A percentile compares a stretch with the other conserved stretches of the same genome.
These are phyloP conservation scores for Kwoniella sp. DNA, from an alignment of 768 basidiomycete genomes.

Conservation along the genomic window DNA sequence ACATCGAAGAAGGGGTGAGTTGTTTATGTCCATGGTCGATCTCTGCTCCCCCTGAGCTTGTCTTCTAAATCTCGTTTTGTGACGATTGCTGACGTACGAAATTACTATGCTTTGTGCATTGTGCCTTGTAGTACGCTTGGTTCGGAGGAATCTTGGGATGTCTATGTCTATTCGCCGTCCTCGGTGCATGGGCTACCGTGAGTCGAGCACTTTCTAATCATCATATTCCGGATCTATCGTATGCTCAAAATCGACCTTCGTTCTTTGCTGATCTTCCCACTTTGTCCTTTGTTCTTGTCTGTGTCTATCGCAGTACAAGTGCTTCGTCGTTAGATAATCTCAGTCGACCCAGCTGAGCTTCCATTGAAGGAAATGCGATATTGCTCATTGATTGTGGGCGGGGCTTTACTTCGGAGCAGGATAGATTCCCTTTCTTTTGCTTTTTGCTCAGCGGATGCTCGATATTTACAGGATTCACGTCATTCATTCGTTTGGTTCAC, in stretches of 20 bases:
- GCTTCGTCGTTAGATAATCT: constrained; percentile 24
- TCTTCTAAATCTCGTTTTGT: background rate
- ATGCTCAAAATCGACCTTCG: background rate
- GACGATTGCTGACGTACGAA: constrained; percentile 1
- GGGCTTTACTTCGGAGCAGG: too few species aligned
- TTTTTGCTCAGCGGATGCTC: too few species aligned
- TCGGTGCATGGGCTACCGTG: constrained; percentile 62
- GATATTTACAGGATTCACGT: too few species aligned
- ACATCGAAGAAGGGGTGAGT: constrained; percentile 56
- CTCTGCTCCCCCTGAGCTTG: constrained; percentile 4
- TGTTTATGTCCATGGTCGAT: constrained; percentile 15
- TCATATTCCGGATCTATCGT: background rate
- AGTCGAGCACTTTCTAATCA: constrained; percentile 12
- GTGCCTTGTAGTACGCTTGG: constrained; percentile 65
- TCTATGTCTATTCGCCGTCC: constrained; percentile 75
- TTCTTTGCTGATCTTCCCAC: background rate
- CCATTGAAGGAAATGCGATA: too few species aligned
- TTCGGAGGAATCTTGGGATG: constrained; percentile 82
- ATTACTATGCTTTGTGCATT: background rate
- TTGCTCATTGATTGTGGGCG: too few species aligned
- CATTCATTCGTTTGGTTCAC: too few species aligned
- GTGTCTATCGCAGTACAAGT: constrained; percentile 19
- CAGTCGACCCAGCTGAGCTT: too few species aligned
- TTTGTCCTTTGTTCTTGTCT: too few species aligned
- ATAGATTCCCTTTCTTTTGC: too few species aligned